phyloP scores from a whole-genome alignment of 345 rosid genomes.

The Triadica sebifera region DNA sequence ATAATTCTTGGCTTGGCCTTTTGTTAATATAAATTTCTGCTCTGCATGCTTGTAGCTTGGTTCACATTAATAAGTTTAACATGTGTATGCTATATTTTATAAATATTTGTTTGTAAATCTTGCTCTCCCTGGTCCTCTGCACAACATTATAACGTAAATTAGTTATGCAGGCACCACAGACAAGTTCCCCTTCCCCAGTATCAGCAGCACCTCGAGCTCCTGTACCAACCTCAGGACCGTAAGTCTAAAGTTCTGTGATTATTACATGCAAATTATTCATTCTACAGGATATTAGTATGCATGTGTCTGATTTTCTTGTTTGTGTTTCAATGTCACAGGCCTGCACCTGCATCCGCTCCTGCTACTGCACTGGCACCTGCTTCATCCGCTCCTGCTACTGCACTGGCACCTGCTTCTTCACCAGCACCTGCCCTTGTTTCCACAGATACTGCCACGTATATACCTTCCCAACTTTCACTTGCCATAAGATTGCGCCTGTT shows the following conservation, averaged over 20 bases:
- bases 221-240: conserved; percentile 40
- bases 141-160: neutral
- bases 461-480: conserved; percentile 11
- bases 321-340: conserved; percentile 23
- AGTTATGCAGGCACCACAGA: conserved; percentile 47
- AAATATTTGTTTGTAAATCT: neutral
- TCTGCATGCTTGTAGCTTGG: too few relatives aligned
- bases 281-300: neutral
- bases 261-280: neutral
- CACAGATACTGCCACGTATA: conserved; percentile 25
- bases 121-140: neutral
- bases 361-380: conserved; percentile 17
- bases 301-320: neutral
- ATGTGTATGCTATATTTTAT: neutral
- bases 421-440: conserved; percentile 32
- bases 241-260: conserved; percentile 22
- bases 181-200: conserved; percentile 40
- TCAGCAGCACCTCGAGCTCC: conserved; percentile 45
- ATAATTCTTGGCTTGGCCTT: neutral
- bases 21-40: neutral
- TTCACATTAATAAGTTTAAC: too few relatives aligned
- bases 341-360: conserved; percentile 15
- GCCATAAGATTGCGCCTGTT: neutral
- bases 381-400: conserved; percentile 27
- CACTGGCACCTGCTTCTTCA: conserved; percentile 29